Evolutionary conservation across 805 yeast species (phyloP), one percentile per base, ranked within the genome.

Genomic region (Kazachstania taianensis): DNA sequence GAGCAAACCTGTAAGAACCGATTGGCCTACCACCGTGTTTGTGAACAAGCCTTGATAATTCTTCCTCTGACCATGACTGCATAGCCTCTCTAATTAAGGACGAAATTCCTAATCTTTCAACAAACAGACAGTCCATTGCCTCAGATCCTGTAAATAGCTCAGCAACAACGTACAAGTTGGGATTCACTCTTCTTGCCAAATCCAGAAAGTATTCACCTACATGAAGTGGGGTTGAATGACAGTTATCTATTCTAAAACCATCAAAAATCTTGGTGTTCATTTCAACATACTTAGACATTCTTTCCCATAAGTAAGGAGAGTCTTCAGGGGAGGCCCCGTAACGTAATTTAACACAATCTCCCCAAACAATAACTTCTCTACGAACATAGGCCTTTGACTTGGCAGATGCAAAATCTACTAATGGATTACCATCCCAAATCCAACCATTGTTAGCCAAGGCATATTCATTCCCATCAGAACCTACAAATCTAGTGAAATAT

Each of bases 361-460:
- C 92, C 98, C 98, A 89, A 18, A 89, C 83, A 46, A 89, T 86
- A 9, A 89, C 94, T 57, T 89, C 96, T 53, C 98, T 73, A 36
- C 94, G 69, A 33, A 89, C 61, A 53, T 92, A 89, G 4, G 94
- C 87, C 51, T 74, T 80, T 5, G 94, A 75, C 37, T 76, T 48
- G 20, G 69, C 58, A 0, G 94, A 81, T 0, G 97, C 98, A 69
- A 89, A 89, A 61, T 89, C 97, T 3, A 84, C 80, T 39, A 87
- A 61, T 2, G 97, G 96, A 46, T 89, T 78, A 8, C 95, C 96
- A 36, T 84, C 87, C 98, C 98, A 89, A 38, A 92, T 85, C 96
- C 97, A 89, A 32, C 98, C 98, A 52, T 92, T 89, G 53, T 92
- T 92, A 3, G 95, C 97, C 40, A 89, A 63, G 7, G 82, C 78